These are phyloP conservation scores for Lolium multiflorum DNA, from an alignment of 176 grass and related monocot genomes.

Conservation along the genomic window DNA sequence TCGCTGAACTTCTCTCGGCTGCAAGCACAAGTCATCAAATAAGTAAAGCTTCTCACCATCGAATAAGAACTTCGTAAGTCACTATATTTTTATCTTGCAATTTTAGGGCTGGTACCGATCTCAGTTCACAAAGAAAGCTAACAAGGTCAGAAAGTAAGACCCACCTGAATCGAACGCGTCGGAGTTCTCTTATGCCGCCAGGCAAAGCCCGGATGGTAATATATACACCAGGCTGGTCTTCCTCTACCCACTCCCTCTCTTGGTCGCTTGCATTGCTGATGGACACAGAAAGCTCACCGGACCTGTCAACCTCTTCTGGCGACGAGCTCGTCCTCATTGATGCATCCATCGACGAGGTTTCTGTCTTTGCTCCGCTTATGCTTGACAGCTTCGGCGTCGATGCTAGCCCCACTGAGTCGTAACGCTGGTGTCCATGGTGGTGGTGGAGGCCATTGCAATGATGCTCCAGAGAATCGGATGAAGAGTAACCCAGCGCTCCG, in stretches of 20 bases:
- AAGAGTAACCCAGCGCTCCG: constrained; percentile 70
- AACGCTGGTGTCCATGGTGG: constrained; percentile 52
- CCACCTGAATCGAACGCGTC: constrained; percentile 91
- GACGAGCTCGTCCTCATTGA: constrained; percentile 85
- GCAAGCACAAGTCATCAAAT: constrained; percentile 16
- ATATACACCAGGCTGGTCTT: constrained; percentile 96
- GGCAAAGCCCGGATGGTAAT: constrained; percentile 87
- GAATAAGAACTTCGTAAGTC: not conserved
- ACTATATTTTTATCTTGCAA: not conserved
- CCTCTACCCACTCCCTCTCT: constrained; percentile 94
- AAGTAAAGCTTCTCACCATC: not conserved
- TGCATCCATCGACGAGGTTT: constrained; percentile 71
- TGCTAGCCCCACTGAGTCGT: constrained; percentile 54
- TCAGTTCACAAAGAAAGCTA: not conserved
- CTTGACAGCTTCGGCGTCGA: constrained; percentile 93
- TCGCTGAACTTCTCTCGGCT: constrained; percentile 97
- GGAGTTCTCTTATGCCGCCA: constrained; percentile 84
- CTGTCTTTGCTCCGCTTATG: constrained; percentile 88
- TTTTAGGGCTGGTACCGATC: not conserved
- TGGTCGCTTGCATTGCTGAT: constrained; percentile 91
- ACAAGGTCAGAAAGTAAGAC: constrained; percentile 11
- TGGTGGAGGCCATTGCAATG: constrained; percentile 48
- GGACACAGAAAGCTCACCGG: constrained; percentile 73
- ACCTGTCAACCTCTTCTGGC: constrained; percentile 73
- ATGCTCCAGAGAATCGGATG: constrained; percentile 86